A percentile compares a stretch with the other conserved stretches of the same genome.
phyloP scores from a whole-genome alignment of 2,329 filamentous ascomycete genomes.

The Fusarium guadeloupense region DNA sequence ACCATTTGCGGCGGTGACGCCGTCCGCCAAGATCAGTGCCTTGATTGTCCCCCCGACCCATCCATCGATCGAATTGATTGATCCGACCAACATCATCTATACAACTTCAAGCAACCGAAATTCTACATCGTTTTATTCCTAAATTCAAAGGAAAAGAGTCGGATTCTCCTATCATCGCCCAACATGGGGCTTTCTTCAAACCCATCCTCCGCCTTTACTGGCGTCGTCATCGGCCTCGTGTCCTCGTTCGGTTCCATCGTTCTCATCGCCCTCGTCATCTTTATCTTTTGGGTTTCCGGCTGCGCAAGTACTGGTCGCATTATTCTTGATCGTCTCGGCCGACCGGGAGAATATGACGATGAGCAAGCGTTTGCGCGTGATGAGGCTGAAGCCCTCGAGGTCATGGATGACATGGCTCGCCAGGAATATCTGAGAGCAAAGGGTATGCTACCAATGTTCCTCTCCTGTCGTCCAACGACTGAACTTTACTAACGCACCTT shows the following conservation, averaged over 20 bases:
- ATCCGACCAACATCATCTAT: constrained; percentile 28
- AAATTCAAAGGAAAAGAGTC: not conserved
- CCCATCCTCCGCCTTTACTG: constrained; percentile 65
- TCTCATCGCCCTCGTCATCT: constrained; percentile 84
- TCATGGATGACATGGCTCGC: constrained; percentile 92
- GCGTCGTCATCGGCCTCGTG: constrained; percentile 92
- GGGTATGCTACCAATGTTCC: constrained; percentile 65
- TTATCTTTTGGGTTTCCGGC: constrained; percentile 83
- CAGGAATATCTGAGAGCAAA: constrained; percentile 94
- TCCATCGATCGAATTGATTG: constrained; percentile 30
- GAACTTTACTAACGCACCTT: constrained; percentile 27
- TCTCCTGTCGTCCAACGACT: not conserved
- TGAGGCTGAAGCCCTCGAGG: constrained; percentile 92
- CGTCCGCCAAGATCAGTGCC: constrained; percentile 39
- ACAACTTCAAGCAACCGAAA: constrained; percentile 27
- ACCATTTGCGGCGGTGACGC: constrained; percentile 44
- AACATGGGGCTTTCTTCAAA: constrained; percentile 46
- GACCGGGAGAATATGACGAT: constrained; percentile 96
- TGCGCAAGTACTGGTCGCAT: constrained; percentile 84
- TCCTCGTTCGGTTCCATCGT: constrained; percentile 93
- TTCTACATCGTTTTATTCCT: constrained; percentile 1
- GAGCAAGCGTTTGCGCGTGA: constrained; percentile 94
- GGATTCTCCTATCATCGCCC: constrained; percentile 2
- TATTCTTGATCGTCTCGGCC: constrained; percentile 89
- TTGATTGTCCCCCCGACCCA: constrained; percentile 33